Conservation (phyloP, 2,329 filamentous ascomycete genomes). For the Karstenula rhodostoma region DNA sequence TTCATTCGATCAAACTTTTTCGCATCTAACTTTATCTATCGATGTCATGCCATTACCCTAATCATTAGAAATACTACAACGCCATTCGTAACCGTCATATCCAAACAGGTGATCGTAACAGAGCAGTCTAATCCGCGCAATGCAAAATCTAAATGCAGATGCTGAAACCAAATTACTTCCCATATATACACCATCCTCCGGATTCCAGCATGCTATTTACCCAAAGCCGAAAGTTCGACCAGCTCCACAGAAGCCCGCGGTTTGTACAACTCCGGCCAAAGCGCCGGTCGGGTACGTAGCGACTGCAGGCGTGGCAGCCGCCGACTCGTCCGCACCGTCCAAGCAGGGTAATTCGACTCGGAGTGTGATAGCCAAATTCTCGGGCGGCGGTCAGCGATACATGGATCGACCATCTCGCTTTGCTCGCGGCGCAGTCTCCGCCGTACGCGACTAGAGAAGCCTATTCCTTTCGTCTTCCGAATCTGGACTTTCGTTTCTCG, state of each 20-base stretch:
- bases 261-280: not conserved
- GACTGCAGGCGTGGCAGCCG: not conserved
- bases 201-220: not conserved
- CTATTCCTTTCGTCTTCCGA: conserved; percentile 23
- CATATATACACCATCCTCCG: conserved; percentile 1
- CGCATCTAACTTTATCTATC: not conserved
- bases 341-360: not conserved
- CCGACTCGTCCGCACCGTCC: not conserved
- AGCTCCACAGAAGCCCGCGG: not conserved
- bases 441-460: not conserved
- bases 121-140: conserved; percentile 1
- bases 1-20: not conserved
- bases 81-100: not conserved
- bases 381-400: not conserved
- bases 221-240: not conserved
- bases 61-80: not conserved
- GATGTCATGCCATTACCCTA: not conserved
- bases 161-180: not conserved
- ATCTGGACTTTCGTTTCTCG: conserved; percentile 22
- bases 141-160: not conserved
- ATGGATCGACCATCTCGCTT: not conserved
- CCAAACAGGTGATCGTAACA: not conserved
- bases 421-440: conserved; percentile 6
- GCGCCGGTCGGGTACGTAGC: not conserved
- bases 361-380: not conserved